Conservation (phyloP, 768 basidiomycete genomes). For the Collybia sp. region DNA sequence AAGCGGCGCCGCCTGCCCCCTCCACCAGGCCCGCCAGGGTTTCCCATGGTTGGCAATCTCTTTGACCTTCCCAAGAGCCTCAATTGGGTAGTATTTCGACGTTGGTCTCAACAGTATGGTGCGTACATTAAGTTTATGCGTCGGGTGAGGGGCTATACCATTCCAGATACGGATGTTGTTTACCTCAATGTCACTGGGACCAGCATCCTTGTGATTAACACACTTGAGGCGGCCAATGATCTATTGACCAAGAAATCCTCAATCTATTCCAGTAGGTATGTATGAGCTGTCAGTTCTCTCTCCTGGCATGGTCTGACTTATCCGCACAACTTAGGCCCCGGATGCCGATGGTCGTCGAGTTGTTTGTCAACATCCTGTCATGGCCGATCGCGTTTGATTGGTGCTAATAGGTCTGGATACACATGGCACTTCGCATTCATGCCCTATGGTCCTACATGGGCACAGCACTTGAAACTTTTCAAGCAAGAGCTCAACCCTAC, state of each 20-base stretch:
- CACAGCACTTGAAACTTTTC: conserved; percentile 11
- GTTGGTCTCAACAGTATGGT: conserved; percentile 10
- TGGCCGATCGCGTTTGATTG: conserved; percentile 7
- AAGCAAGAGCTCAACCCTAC: conserved; percentile 13
- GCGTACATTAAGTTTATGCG: background rate
- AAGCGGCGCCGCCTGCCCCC: background rate
- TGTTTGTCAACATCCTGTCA: conserved; percentile 7
- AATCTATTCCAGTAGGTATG: conserved; percentile 17
- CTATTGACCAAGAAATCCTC: conserved; percentile 16
- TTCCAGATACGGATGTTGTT: conserved; percentile 17
- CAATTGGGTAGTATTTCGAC: conserved; percentile 10
- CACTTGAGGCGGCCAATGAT: conserved; percentile 14
- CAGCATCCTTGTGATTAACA: conserved; percentile 16
- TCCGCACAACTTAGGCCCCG: conserved; percentile 7
- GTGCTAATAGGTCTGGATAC: too few species aligned
- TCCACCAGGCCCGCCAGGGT: conserved; percentile 8
- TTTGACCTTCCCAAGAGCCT: background rate
- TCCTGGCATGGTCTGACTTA: background rate
- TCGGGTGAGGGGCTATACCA: background rate
- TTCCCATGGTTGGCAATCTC: conserved; percentile 10
- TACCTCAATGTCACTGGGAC: conserved; percentile 15
- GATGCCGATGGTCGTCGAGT: conserved; percentile 16
- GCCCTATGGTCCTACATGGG: conserved; percentile 14
- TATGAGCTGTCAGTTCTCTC: background rate
- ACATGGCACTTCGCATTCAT: conserved; percentile 7